phyloP scores from a whole-genome alignment of 306 rosid species.

The Prunus davidiana region DNA sequence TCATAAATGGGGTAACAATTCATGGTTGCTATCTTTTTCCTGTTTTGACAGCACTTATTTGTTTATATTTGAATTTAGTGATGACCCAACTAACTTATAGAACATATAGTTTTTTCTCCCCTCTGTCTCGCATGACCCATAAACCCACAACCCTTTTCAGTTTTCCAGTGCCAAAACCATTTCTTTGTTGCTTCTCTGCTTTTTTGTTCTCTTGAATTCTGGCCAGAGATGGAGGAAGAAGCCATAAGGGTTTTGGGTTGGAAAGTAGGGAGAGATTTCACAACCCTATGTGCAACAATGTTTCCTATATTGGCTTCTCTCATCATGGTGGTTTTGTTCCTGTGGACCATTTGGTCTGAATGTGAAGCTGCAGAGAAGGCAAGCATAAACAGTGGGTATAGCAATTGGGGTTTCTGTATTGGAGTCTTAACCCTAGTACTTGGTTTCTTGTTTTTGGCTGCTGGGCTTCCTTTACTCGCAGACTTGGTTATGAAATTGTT shows the following conservation, averaged over 20 bases:
- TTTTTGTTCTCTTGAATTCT: background rate
- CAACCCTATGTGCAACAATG: conserved; percentile 14
- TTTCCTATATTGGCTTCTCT: conserved; percentile 27
- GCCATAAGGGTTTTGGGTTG: conserved; percentile 11
- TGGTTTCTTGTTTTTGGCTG: conserved; percentile 43
- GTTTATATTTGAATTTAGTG: background rate
- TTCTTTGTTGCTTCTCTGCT: background rate
- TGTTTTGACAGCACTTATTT: background rate
- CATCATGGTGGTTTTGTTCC: conserved; percentile 29
- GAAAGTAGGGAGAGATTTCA: conserved; percentile 14
- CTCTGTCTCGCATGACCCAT: background rate
- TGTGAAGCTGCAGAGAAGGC: conserved; percentile 29
- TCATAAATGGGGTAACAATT: background rate
- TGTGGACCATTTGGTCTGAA: conserved; percentile 37
- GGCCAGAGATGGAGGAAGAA: conserved; percentile 18
- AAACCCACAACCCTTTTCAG: background rate
- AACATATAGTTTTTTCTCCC: background rate
- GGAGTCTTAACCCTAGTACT: conserved; percentile 47
- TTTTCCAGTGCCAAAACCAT: background rate
- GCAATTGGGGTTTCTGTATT: conserved; percentile 31
- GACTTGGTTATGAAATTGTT: conserved; percentile 43
- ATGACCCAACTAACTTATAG: background rate
- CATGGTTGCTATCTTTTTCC: background rate
- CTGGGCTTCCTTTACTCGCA: conserved; percentile 52
- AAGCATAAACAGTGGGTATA: background rate